Evolutionary conservation across 129 eudicot species (phyloP).

Genomic region (Saussurea involucrata): DNA sequence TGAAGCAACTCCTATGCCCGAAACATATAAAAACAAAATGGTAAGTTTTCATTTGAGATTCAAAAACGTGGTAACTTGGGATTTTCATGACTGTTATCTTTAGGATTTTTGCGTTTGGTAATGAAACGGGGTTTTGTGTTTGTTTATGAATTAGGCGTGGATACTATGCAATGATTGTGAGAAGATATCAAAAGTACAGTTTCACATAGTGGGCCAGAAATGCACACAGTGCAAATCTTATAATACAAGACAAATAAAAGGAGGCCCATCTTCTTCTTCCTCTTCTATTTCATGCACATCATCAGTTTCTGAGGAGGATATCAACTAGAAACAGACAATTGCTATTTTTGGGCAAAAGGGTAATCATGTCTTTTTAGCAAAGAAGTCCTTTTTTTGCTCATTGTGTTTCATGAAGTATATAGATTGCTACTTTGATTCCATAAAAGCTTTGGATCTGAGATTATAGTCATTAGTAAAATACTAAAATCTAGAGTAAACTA

Average conservation of each 20-base stretch:
- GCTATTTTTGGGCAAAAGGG: not conserved
- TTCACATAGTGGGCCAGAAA: slow-evolving; percentile 61
- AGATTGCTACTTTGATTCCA: not conserved
- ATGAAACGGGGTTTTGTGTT: slow-evolving; percentile 1
- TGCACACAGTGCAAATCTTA: slow-evolving; percentile 54
- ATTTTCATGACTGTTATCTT: not conserved
- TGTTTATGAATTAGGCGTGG: slow-evolving; percentile 46
- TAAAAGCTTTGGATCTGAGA: not conserved
- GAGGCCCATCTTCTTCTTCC: slow-evolving; percentile 30
- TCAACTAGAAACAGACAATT: slow-evolving; percentile 12
- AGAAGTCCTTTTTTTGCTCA: not conserved
- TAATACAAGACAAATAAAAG: slow-evolving; percentile 57
- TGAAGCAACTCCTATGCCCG: slow-evolving; percentile 56
- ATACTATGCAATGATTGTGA: slow-evolving; percentile 75
- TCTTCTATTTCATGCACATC: slow-evolving; percentile 28
- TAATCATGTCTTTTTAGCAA: not conserved
- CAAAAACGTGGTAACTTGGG: not conserved
- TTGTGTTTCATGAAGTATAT: not conserved
- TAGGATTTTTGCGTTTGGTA: not conserved
- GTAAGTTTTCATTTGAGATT: slow-evolving; percentile 24
- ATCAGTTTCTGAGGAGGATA: slow-evolving; percentile 22
- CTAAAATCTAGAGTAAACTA: not conserved
- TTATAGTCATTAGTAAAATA: not conserved
- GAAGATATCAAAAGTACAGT: slow-evolving; percentile 53
- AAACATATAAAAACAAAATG: slow-evolving; percentile 46